Percentiles rank a stretch among this genome's conserved stretches.
These are phyloP conservation scores for Teratosphaeria nubilosa DNA, from an alignment of 2,329 filamentous ascomycete species.

Conservation along the genomic window DNA sequence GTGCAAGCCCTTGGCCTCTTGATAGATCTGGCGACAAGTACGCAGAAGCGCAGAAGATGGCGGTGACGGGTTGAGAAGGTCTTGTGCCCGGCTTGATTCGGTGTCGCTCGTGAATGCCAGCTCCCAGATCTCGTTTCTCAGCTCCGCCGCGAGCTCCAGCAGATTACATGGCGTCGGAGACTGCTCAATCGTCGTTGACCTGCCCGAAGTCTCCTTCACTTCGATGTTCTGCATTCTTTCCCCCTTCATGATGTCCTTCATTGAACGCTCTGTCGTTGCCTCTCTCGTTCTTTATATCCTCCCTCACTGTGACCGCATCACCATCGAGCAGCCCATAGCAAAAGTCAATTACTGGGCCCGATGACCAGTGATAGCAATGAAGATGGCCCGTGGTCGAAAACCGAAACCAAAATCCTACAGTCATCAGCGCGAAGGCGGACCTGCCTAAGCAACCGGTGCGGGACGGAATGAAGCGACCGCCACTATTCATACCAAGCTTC, in stretches of 20 bases:
- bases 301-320: too few relatives aligned
- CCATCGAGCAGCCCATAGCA: too few relatives aligned
- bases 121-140: conserved; percentile 1
- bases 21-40: not conserved
- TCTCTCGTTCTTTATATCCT: too few relatives aligned
- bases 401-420: too few relatives aligned
- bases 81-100: not conserved
- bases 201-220: too few relatives aligned
- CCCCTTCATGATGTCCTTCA: not conserved
- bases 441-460: not conserved
- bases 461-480: not conserved
- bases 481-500: not conserved
- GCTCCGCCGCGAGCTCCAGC: not conserved
- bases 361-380: too few relatives aligned
- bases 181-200: too few relatives aligned
- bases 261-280: not conserved
- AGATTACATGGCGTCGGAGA: not conserved
- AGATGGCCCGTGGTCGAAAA: too few relatives aligned
- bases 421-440: too few relatives aligned
- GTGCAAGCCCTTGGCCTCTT: not conserved
- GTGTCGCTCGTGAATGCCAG: not conserved
- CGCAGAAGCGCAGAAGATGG: not conserved
- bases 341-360: too few relatives aligned
- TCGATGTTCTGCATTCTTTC: not conserved
- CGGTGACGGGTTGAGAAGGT: not conserved